These are phyloP conservation scores for Lachnellula cervina DNA, from an alignment of 2,329 filamentous ascomycete species.

Conservation along the genomic window DNA sequence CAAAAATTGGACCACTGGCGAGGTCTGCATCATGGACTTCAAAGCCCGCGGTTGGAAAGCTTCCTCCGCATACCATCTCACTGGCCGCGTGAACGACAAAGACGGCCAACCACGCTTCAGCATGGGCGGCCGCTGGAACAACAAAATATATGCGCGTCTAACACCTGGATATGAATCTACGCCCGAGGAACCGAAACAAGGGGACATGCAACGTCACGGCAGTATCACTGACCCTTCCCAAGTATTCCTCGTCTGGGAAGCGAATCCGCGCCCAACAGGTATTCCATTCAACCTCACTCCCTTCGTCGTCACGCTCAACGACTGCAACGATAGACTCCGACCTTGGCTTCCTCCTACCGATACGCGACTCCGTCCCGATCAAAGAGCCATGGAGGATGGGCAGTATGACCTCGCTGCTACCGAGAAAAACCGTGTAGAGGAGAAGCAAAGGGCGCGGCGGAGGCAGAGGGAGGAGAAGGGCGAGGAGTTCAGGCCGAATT, in stretches of 20 bases:
- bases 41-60: conserved; percentile 96
- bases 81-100: conserved; percentile 77
- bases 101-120: conserved; percentile 80
- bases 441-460: conserved; percentile 77
- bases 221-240: conserved; percentile 62
- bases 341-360: conserved; percentile 85
- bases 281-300: conserved; percentile 97
- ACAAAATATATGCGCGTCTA: conserved; percentile 88
- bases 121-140: conserved; percentile 94
- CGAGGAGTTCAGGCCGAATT: conserved; percentile 76
- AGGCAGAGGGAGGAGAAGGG: conserved; percentile 69
- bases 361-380: conserved; percentile 86
- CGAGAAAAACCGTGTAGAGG: conserved; percentile 92
- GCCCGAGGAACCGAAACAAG: conserved; percentile 51
- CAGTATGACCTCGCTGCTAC: conserved; percentile 87
- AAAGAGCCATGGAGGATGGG: conserved; percentile 98
- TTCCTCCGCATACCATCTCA: conserved; percentile 81
- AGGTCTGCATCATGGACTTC: conserved; percentile 85
- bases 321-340: conserved; percentile 74
- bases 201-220: conserved; percentile 38
- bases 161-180: conserved; percentile 84
- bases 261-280: conserved; percentile 70
- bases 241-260: conserved; percentile 91
- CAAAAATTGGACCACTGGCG: conserved; percentile 94
- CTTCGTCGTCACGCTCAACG: conserved; percentile 92